These are phyloP conservation scores for Debaryomyces coudertii DNA, from an alignment of 1,139 yeast genomes.

Conservation along the genomic window DNA sequence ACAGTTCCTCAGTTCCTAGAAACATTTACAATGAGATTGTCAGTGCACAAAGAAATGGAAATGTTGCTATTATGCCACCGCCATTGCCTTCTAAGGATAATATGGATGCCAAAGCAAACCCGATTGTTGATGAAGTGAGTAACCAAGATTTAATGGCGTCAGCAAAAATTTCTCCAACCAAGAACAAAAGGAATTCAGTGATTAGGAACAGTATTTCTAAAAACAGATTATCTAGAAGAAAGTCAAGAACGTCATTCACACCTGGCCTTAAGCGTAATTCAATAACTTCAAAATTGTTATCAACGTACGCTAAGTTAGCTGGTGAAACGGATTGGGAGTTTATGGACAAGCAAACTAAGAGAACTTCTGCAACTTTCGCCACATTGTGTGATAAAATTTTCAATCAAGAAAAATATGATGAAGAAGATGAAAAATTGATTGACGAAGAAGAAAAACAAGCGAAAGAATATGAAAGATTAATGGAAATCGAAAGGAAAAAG, in stretches of 20 bases:
- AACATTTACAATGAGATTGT: constrained; percentile 52
- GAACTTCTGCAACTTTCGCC: constrained; percentile 79
- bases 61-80: constrained; percentile 39
- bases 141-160: constrained; percentile 32
- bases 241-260: constrained; percentile 47
- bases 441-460: constrained; percentile 56
- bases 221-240: constrained; percentile 41
- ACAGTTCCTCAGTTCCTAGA: constrained; percentile 43
- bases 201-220: constrained; percentile 33
- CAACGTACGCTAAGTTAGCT: constrained; percentile 71
- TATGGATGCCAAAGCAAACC: constrained; percentile 20
- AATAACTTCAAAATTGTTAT: constrained; percentile 65
- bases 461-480: constrained; percentile 50
- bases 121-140: constrained; percentile 29
- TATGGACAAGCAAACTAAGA: constrained; percentile 70
- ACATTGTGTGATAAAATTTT: constrained; percentile 75
- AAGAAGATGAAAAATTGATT: constrained; percentile 54
- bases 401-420: constrained; percentile 59
- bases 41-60: constrained; percentile 38
- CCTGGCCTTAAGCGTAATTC: constrained; percentile 64
- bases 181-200: constrained; percentile 35
- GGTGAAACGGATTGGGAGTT: constrained; percentile 71
- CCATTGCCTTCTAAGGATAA: constrained; percentile 47
- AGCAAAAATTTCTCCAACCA: constrained; percentile 30
- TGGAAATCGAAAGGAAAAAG: constrained; percentile 55